phyloP scores from a whole-genome alignment of 202 grass and related monocot genomes.

The Zoysia matrella region DNA sequence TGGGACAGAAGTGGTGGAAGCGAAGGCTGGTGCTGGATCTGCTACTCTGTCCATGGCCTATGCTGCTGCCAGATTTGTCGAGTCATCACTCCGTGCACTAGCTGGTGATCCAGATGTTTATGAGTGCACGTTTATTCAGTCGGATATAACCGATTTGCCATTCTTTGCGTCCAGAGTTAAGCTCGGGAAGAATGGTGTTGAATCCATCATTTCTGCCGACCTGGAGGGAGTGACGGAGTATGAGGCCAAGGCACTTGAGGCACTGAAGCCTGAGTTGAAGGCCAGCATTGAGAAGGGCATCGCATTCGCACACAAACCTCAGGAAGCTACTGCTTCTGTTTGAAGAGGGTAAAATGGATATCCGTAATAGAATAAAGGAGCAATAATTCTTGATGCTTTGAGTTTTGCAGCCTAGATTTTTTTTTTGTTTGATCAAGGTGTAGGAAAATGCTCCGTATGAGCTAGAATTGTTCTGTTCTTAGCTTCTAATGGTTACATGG shows the following conservation, averaged over 20 bases:
- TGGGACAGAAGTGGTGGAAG: slow-evolving; percentile 89
- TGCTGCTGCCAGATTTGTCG: no score
- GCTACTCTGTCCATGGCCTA: no score
- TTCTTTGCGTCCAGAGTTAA: no score
- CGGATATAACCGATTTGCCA: no score
- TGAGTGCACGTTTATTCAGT: no score
- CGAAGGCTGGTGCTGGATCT: slow-evolving; percentile 57
- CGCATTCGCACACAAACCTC: slow-evolving; percentile 59
- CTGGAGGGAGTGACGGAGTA: no score
- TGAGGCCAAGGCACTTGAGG: no score
- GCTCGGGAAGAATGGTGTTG: no score
- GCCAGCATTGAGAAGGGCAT: slow-evolving; percentile 79
- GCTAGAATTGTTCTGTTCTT: slow-evolving; percentile 3
- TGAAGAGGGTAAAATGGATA: slow-evolving; percentile 33
- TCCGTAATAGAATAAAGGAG: slow-evolving; percentile 43
- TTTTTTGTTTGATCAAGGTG: neutral
- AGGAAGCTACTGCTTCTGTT: slow-evolving; percentile 59
- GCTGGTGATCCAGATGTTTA: no score
- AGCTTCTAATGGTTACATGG: slow-evolving; percentile 38
- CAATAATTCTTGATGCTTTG: neutral
- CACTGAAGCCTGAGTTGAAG: no score
- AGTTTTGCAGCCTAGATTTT: neutral
- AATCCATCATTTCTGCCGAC: no score
- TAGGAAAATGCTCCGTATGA: slow-evolving; percentile 32
- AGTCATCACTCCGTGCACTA: no score